Evolutionary conservation across 2,329 filamentous ascomycete genomes (phyloP), one percentile per base, ranked within the genome.

Genomic region (Ascochyta lentis): DNA sequence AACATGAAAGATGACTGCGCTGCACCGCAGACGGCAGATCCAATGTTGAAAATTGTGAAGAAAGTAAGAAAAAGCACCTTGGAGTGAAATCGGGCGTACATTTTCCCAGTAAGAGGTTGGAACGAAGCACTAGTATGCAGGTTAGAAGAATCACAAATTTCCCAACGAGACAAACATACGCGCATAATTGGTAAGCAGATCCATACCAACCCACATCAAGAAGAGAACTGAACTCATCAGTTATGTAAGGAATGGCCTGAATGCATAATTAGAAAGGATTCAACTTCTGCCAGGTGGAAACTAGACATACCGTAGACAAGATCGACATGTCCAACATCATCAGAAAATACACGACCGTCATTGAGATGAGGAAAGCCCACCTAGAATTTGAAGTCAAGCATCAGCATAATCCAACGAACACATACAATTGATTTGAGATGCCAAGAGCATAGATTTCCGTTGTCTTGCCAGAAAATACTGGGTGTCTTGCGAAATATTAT

Each of bases 151-250:
- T 38, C 4, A 33, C 3, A 27, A 22, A 56, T 27, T 16, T 27
- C 38, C 19, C 3, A 1, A 12, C 4, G 4, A 23, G 7, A 35
- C 7, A 4, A 27, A 42, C 47, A 12, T 49, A 72, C 68, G 29
- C 71, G 73, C 12, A 71, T 59, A 4, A 76, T 78, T 79, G 72
- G 64, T 78, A 81, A 3, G 76, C 55, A 24, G 38, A 43, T 43
- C 59, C 64, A 38, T 66, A 66, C 64, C 64, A 66, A 16, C 61
- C 61, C 10, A 66, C 60, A 19, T 66, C 61, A 22, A 50, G 45
- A 10, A 66, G 48, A 10, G 53, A 54, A 10, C 58, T 51, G 49
- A 66, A 66, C 4, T 66, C 56, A 23, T 66, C 59, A 9, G 59
- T 66, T 10, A 66, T 66, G 10, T 59, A 47, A 2, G 63, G 61